Conservation (phyloP, 1,139 yeast genomes). For the Candida sanyaensis region DNA sequence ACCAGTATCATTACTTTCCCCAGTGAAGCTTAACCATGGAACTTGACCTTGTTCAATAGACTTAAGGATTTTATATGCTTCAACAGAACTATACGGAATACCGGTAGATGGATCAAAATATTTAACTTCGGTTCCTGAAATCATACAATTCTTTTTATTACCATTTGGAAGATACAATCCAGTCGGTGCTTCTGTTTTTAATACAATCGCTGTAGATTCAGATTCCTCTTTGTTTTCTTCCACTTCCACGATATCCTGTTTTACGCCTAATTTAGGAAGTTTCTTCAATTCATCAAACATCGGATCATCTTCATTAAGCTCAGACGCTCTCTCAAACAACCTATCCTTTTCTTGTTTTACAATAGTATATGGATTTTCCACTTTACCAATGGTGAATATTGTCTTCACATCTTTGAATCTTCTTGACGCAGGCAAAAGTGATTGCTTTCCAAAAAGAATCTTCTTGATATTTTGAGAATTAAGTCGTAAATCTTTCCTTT, state of each 20-base stretch:
- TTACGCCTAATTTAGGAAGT: conserved; percentile 68
- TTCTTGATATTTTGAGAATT: conserved; percentile 35
- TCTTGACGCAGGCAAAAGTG: conserved; percentile 52
- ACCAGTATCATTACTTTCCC: conserved; percentile 53
- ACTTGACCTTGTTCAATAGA: conserved; percentile 64
- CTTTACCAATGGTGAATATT: conserved; percentile 48
- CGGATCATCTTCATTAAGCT: conserved; percentile 38
- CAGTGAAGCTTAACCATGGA: conserved; percentile 62
- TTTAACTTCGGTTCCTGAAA: conserved; percentile 77
- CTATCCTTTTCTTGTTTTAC: conserved; percentile 35
- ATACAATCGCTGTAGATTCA: conserved; percentile 47
- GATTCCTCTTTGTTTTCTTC: conserved; percentile 39
- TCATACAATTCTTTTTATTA: conserved; percentile 66
- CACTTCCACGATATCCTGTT: conserved; percentile 49
- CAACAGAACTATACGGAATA: conserved; percentile 82
- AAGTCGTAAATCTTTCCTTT: conserved; percentile 22
- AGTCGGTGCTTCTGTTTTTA: conserved; percentile 70
- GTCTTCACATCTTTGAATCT: conserved; percentile 59
- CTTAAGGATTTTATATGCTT: conserved; percentile 71
- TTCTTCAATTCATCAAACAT: conserved; percentile 53
- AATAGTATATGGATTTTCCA: conserved; percentile 42
- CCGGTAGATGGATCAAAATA: conserved; percentile 89
- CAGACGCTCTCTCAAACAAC: conserved; percentile 34
- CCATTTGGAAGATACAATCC: conserved; percentile 77
- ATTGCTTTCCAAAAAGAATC: conserved; percentile 61